Evolutionary conservation across 2,329 filamentous ascomycete species (phyloP).

Genomic region (Fusarium gaditjirri): DNA sequence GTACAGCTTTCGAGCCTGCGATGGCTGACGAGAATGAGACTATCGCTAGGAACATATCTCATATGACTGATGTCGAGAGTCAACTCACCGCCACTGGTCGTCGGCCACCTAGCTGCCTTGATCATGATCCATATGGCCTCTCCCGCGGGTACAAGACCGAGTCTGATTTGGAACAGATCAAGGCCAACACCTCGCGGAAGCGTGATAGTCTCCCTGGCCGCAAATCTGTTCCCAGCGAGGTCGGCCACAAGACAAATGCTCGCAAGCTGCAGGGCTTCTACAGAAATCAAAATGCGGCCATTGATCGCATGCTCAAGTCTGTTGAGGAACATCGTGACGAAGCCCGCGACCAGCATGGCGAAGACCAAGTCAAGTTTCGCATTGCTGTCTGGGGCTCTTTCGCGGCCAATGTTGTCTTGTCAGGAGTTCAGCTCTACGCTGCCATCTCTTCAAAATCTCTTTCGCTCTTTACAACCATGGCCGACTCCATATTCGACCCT

Average conservation of each 20-base stretch:
- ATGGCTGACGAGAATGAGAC: slow-evolving; percentile 51
- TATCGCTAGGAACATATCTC: slow-evolving; percentile 55
- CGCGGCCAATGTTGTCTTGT: slow-evolving; percentile 81
- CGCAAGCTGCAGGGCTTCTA: slow-evolving; percentile 83
- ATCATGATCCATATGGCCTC: slow-evolving; percentile 85
- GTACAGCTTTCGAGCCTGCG: slow-evolving; percentile 58
- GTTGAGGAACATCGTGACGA: slow-evolving; percentile 90
- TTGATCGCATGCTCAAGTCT: slow-evolving; percentile 88
- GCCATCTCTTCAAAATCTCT: slow-evolving; percentile 89
- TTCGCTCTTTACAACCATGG: slow-evolving; percentile 97
- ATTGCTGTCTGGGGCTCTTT: slow-evolving; percentile 76
- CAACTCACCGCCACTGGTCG: slow-evolving; percentile 51
- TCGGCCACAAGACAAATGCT: slow-evolving; percentile 49
- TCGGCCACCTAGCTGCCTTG: slow-evolving; percentile 55
- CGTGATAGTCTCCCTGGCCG: slow-evolving; percentile 58
- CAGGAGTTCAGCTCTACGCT: slow-evolving; percentile 86
- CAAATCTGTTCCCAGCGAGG: slow-evolving; percentile 34
- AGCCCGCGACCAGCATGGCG: slow-evolving; percentile 80
- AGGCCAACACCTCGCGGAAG: slow-evolving; percentile 83
- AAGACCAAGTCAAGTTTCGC: slow-evolving; percentile 81
- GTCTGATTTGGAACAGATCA: slow-evolving; percentile 79
- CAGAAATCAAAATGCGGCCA: slow-evolving; percentile 90
- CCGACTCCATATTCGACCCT: slow-evolving; percentile 93
- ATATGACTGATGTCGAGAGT: slow-evolving; percentile 60
- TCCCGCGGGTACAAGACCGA: slow-evolving; percentile 80